Evolutionary conservation across 2,329 filamentous ascomycete species (phyloP), one percentile per base, ranked within the genome.

Genomic region (Escovopsis sp.): DNA sequence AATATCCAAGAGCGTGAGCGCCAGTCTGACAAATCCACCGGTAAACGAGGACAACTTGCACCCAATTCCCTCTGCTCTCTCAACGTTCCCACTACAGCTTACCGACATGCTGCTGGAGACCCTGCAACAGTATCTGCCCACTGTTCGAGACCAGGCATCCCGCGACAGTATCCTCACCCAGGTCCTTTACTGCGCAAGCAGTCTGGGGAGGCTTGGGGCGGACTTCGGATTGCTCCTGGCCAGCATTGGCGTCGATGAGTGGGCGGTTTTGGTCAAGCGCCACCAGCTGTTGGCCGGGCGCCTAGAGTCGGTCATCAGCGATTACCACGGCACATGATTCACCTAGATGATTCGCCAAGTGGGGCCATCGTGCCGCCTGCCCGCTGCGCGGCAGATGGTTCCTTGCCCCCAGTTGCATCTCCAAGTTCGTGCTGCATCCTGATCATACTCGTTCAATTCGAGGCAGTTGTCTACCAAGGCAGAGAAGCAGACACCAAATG

Each of bases 211-310:
- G 37, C 65, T 96, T 0, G 91, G 91, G 2, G 88, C 85, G 1
- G 91, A 98, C 58, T 98, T 98, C 61, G 82, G 88, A 43, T 74
- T 94, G 66, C 75, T 95, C 49, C 70, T 96, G 44, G 85, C 87
- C 8, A 52, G 50, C 10, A 50, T 57, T 30, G 69, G 68, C 1
- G 68, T 74, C 39, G 65, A 72, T 46, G 79, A 94, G 60, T 95
- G 88, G 88, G 83, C 87, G 32, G 83, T 88, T 45, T 75, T 94
- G 30, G 86, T 94, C 59, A 84, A 83, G 60, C 84, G 89, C 50
- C 89, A 95, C 64, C 77, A 85, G 35, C 72, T 88, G 11, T 70
- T 95, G 53, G 86, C 88, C 14, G 85, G 86, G 9, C 76, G 84
- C 32, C 61, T 88, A 37, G 84, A 89, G 58, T 72, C 72, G 2